Percentiles rank a stretch among this genome's conserved stretches.
These are phyloP conservation scores for Kokia cookei DNA, from an alignment of 441 rosid genomes.

Conservation along the genomic window DNA sequence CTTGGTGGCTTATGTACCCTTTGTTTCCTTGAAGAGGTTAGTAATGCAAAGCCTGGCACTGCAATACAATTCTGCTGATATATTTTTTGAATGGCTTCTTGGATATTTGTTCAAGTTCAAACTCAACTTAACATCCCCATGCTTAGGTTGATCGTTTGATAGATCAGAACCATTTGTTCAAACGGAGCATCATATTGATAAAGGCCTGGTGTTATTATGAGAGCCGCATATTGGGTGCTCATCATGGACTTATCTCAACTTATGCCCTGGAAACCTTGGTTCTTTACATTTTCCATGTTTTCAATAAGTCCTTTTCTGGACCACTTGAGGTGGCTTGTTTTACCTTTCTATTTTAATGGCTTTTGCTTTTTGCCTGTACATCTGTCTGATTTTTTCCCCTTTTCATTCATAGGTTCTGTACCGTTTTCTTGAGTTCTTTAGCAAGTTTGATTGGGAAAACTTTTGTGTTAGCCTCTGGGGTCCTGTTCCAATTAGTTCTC, in stretches of 20 bases:
- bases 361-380: constrained; percentile 8
- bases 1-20: constrained; percentile 98
- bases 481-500: constrained; percentile 81
- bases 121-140: constrained; percentile 10
- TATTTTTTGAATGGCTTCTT: constrained; percentile 1
- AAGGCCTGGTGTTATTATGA: constrained; percentile 99
- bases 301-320: constrained; percentile 82
- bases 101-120: background rate
- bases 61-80: background rate
- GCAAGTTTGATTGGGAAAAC: constrained; percentile 99
- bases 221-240: constrained; percentile 99
- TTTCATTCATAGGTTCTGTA: constrained; percentile 68
- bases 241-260: constrained; percentile 97
- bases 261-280: constrained; percentile 97
- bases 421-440: constrained; percentile 97
- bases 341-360: constrained; percentile 8
- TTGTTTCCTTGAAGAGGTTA: constrained; percentile 98
- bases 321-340: constrained; percentile 80
- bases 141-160: constrained; percentile 82
- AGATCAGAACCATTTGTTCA: constrained; percentile 80
- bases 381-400: constrained; percentile 20
- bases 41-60: constrained; percentile 9
- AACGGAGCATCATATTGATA: constrained; percentile 93
- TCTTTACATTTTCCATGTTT: constrained; percentile 95
- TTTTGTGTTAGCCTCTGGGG: constrained; percentile 99